Base-by-base conservation (phyloP, 352 stramenopile genomes). In the Phytophthora ramorum region DNA sequence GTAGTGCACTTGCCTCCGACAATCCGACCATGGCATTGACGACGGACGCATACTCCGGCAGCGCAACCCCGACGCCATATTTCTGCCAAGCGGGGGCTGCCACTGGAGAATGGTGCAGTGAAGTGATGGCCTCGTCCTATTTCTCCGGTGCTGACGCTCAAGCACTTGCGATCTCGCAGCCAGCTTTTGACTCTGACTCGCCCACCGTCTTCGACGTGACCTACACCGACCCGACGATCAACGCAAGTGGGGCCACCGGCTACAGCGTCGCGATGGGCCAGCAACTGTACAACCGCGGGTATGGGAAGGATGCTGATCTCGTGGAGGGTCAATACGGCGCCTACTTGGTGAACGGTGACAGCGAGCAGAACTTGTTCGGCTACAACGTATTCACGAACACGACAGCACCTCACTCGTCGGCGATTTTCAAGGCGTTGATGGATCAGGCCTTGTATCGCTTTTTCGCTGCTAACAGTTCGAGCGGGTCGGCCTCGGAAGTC, bases 331-430 rank as follows among this genome's bases (percentile, higher is more conserved):
- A 87, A 45, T 85, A 77, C 24, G 78, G 78, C 8, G 63, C 47
- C 3, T 81, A 78, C 34, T 50, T 86, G 50, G 58, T 90, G 1
- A 69, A 83, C 40, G 64, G 72, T 13, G 66, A 76, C 26, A 63
- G 54, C 14, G 52, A 52, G 17, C 54, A 65, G 0, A 54, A 64
- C 14, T 77, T 81, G 17, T 35, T 90, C 10, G 69, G 78, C 34
- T 90, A 90, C 70, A 84, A 83, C 19, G n/a, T 88, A 14, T 72
- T 86, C 22, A 60, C 76, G 5, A 90, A 90, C 69, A 85, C 81
- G 6, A 76, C 78, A 0, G 49, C 74, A 5, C 61, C 66, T 1
- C 81, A 90, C 43, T 63, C 67, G 7, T 58, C 74, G 0, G 56
- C 51, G 1, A 83, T 88, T 34, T 90, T 86, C 70, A 86, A 87